phyloP scores from a whole-genome alignment of 73 alveolate species.

The Uronychia binucleata region DNA sequence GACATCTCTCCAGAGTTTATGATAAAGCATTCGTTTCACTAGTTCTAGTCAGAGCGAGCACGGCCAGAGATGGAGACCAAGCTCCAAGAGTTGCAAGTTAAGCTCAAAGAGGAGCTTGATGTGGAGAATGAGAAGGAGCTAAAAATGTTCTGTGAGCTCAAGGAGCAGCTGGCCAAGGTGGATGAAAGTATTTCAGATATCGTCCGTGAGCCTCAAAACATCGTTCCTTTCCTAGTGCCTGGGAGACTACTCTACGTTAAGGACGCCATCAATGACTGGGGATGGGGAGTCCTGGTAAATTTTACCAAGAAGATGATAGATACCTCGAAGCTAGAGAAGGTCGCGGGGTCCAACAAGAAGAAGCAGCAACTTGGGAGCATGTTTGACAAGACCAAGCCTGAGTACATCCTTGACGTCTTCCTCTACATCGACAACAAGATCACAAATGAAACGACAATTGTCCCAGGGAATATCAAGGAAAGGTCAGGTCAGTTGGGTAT shows the following conservation, averaged over 20 bases:
- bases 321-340: constrained; percentile 2
- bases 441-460: constrained; percentile 27
- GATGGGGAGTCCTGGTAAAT: constrained; percentile 89
- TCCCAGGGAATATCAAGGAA: constrained; percentile 49
- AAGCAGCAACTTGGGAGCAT: constrained; percentile 18
- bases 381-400: constrained; percentile 17
- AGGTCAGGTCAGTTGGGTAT: constrained; percentile 59
- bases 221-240: constrained; percentile 82
- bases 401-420: constrained; percentile 49
- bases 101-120: constrained; percentile 55
- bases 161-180: constrained; percentile 48
- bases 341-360: constrained; percentile 36
- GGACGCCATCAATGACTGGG: constrained; percentile 80
- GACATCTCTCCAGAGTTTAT: constrained; percentile 96
- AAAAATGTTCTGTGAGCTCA: constrained; percentile 67
- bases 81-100: constrained; percentile 46
- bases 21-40: constrained; percentile 94
- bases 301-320: constrained; percentile 70
- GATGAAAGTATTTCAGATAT: constrained; percentile 74
- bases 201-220: constrained; percentile 78
- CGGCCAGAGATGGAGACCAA: constrained; percentile 86
- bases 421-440: constrained; percentile 54
- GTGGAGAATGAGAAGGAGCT: constrained; percentile 87
- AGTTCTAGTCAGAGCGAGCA: constrained; percentile 95
- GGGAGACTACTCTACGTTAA: constrained; percentile 92